These are phyloP conservation scores for Uronychia binucleata DNA, from an alignment of 73 alveolate species.

Conservation along the genomic window DNA sequence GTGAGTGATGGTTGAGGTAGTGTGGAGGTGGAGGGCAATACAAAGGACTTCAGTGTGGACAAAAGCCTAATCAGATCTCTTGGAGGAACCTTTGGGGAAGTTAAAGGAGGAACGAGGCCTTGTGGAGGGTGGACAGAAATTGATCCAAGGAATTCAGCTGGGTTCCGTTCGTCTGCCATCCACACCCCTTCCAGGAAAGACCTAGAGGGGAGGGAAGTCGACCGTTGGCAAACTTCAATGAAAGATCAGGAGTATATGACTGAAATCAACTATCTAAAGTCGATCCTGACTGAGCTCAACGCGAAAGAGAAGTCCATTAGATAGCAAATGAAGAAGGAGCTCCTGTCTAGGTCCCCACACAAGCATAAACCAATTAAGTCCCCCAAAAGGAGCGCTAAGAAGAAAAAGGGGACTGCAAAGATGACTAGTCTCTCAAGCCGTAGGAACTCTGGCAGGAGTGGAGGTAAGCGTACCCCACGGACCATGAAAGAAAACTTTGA, in stretches of 20 bases:
- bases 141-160: too few relatives aligned
- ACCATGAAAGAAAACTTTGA: background rate
- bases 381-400: background rate
- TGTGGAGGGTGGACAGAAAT: background rate
- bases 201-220: too few relatives aligned
- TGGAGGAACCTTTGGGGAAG: background rate
- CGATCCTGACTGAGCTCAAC: background rate
- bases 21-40: background rate
- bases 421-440: background rate
- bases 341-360: background rate
- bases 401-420: background rate
- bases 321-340: background rate
- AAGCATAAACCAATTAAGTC: background rate
- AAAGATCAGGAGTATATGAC: background rate
- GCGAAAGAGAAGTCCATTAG: background rate
- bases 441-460: background rate
- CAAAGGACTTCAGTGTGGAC: background rate
- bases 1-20: background rate
- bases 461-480: background rate
- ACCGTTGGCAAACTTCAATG: background rate
- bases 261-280: background rate
- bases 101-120: background rate
- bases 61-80: background rate
- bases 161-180: background rate
- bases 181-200: too few relatives aligned